These are phyloP conservation scores for Alnus rubra DNA, from an alignment of 306 rosid genomes.

Conservation along the genomic window DNA sequence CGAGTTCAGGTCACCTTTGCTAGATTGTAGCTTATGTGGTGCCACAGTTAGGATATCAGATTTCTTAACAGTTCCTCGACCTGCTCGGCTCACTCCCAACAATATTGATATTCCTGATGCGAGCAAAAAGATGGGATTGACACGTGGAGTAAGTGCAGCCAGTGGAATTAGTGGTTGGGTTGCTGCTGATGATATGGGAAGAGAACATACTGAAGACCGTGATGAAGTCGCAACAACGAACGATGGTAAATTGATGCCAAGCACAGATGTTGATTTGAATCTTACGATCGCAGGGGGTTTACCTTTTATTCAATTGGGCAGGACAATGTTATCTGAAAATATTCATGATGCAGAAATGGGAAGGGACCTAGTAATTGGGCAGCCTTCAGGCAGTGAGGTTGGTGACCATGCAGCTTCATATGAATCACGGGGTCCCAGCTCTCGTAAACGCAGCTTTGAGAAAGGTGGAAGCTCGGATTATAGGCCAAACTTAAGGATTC, in stretches of 20 bases:
- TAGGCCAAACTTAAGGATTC: slow-evolving; percentile 66
- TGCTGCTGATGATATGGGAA: slow-evolving; percentile 77
- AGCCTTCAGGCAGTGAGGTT: slow-evolving; percentile 95
- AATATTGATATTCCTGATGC: slow-evolving; percentile 76
- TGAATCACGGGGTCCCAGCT: slow-evolving; percentile 98
- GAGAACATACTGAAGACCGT: slow-evolving; percentile 91
- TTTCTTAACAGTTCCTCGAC: slow-evolving; percentile 79
- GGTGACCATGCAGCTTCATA: slow-evolving; percentile 95
- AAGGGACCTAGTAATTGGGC: slow-evolving; percentile 95
- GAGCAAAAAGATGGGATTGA: slow-evolving; percentile 89
- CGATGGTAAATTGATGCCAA: slow-evolving; percentile 50
- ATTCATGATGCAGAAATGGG: slow-evolving; percentile 83
- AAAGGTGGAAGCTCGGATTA: slow-evolving; percentile 87
- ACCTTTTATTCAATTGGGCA: slow-evolving; percentile 57
- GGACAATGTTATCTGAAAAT: slow-evolving; percentile 65
- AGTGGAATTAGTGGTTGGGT: slow-evolving; percentile 99
- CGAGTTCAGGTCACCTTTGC: slow-evolving; percentile 74
- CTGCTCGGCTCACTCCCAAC: slow-evolving; percentile 71
- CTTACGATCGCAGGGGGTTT: slow-evolving; percentile 90
- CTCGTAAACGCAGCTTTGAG: slow-evolving; percentile 88
- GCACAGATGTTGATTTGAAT: slow-evolving; percentile 77
- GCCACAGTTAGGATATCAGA: slow-evolving; percentile 84
- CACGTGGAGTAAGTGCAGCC: slow-evolving; percentile 99
- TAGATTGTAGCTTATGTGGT: slow-evolving; percentile 97
- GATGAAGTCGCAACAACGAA: slow-evolving; percentile 93